A percentile compares a stretch with the other conserved stretches of the same genome.
Evolutionary conservation across 2,329 filamentous ascomycete genomes (phyloP).

Genomic region (Colletotrichum nymphaeae): DNA sequence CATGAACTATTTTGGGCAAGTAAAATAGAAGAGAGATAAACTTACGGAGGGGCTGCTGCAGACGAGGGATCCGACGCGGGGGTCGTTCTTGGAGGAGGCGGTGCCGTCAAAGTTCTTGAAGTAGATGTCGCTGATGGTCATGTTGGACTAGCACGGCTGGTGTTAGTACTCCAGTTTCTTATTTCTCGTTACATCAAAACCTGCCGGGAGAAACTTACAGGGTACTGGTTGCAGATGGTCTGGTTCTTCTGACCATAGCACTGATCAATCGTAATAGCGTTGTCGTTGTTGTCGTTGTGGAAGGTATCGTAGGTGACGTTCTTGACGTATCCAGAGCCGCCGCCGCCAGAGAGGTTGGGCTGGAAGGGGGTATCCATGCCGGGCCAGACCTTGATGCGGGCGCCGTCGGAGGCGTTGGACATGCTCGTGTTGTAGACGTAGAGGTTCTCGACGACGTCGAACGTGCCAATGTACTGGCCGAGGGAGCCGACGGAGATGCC

Average conservation of each 20-base stretch:
- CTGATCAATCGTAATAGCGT: conserved; percentile 44
- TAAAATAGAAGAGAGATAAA: not conserved
- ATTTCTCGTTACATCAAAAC: not conserved
- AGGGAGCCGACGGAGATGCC: conserved; percentile 80
- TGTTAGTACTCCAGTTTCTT: not conserved
- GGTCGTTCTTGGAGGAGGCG: conserved; percentile 33
- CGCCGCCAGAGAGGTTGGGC: conserved; percentile 68
- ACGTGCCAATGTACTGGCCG: conserved; percentile 72
- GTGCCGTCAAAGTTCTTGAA: conserved; percentile 36
- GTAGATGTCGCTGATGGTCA: conserved; percentile 35
- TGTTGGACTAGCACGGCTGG: conserved; percentile 12
- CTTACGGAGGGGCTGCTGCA: conserved; percentile 33
- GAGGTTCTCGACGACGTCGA: conserved; percentile 77
- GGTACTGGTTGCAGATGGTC: conserved; percentile 35
- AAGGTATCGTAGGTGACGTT: conserved; percentile 77
- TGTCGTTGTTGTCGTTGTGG: conserved; percentile 69
- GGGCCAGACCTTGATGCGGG: conserved; percentile 81
- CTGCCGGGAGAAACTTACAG: conserved; percentile 6
- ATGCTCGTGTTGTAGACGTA: conserved; percentile 71
- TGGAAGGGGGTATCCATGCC: conserved; percentile 58
- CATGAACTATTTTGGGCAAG: not conserved
- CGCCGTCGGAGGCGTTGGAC: conserved; percentile 71
- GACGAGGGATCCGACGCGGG: conserved; percentile 32
- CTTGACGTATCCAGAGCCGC: conserved; percentile 66
- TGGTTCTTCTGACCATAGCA: conserved; percentile 36